These are phyloP conservation scores for Podaxis sp. DNA, from an alignment of 768 basidiomycete genomes.

Conservation along the genomic window DNA sequence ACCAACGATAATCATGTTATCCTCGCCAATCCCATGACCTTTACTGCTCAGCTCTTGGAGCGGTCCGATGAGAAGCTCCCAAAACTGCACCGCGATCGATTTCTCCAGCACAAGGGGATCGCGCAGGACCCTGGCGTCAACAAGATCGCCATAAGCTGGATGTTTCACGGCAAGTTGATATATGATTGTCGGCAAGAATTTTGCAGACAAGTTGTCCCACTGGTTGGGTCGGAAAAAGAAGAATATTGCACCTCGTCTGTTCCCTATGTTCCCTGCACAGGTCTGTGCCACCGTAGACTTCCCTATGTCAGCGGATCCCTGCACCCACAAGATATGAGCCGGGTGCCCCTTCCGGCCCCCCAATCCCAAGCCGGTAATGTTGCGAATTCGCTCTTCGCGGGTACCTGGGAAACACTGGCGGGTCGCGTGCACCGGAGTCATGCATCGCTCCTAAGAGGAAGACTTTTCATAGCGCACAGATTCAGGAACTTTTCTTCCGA, in stretches of 20 bases:
- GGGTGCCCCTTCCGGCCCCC: not conserved
- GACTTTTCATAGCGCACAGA: not conserved
- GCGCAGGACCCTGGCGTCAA: conserved; percentile 9
- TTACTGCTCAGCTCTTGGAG: not conserved
- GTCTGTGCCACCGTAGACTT: not conserved
- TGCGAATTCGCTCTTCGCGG: not conserved
- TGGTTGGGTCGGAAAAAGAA: not conserved
- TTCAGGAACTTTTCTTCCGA: not conserved
- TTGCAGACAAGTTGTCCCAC: not conserved
- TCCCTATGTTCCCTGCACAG: not conserved
- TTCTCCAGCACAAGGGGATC: conserved; percentile 16
- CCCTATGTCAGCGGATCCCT: not conserved
- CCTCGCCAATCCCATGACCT: not conserved
- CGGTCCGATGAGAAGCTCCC: not conserved
- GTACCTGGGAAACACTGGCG: not conserved
- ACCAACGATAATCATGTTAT: not conserved
- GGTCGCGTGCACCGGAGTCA: not conserved
- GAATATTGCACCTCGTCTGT: not conserved
- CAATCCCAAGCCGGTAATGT: not conserved
- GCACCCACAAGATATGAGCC: not conserved
- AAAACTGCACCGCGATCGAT: not conserved
- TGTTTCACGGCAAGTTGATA: conserved; percentile 21
- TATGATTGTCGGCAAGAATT: conserved; percentile 16
- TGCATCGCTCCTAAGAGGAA: not conserved
- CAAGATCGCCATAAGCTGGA: conserved; percentile 1